Conservation (phyloP, 768 basidiomycete species). For the Tremella yokohamensis region DNA sequence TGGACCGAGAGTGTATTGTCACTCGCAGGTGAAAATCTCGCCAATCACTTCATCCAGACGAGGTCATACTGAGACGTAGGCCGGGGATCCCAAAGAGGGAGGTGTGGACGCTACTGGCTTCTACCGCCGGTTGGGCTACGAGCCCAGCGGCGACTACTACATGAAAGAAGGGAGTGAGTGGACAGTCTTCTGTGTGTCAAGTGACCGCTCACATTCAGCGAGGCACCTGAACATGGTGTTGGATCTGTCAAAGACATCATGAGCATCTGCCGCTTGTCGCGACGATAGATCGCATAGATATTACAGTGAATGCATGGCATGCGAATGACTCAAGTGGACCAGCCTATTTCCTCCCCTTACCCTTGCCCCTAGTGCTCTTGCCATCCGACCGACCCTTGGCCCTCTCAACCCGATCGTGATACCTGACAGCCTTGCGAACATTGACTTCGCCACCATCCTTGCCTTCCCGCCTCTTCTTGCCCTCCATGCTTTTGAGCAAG, state of each 20-base stretch:
- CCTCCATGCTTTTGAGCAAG: slow-evolving; percentile 73
- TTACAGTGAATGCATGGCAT: too few relatives aligned
- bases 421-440: slow-evolving; percentile 79
- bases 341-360: neutral
- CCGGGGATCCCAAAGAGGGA: slow-evolving; percentile 10
- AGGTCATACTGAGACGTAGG: slow-evolving; percentile 3
- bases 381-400: slow-evolving; percentile 42
- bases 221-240: slow-evolving; percentile 8
- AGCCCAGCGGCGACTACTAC: slow-evolving; percentile 15
- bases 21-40: slow-evolving; percentile 18
- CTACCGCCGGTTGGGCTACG: slow-evolving; percentile 19
- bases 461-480: slow-evolving; percentile 61
- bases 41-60: neutral
- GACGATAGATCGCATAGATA: too few relatives aligned
- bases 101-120: slow-evolving; percentile 23
- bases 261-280: neutral
- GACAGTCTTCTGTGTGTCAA: neutral
- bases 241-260: neutral
- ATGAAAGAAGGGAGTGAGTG: slow-evolving; percentile 29
- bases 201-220: neutral
- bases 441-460: slow-evolving; percentile 64
- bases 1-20: slow-evolving; percentile 20
- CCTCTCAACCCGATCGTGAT: slow-evolving; percentile 51
- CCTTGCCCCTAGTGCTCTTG: slow-evolving; percentile 15
- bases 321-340: too few relatives aligned